phyloP scores from a whole-genome alignment of 2,329 filamentous ascomycete genomes.

The Monosporascus sp. region DNA sequence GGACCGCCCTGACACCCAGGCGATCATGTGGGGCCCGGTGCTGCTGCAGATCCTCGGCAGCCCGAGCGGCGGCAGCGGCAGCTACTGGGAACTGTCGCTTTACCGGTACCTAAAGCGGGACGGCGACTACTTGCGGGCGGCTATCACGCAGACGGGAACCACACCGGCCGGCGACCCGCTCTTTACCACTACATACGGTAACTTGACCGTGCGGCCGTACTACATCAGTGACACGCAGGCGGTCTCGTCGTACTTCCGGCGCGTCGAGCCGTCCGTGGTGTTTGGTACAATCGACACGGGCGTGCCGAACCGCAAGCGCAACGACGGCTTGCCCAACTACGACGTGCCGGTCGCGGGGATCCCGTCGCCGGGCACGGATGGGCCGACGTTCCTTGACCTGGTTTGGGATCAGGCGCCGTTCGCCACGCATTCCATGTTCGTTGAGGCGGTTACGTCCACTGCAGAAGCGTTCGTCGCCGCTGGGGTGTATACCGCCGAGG shows the following conservation, averaged over 20 bases:
- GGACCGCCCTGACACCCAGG: constrained; percentile 28
- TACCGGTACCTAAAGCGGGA: constrained; percentile 25
- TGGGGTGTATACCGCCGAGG: constrained; percentile 17
- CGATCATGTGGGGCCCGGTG: constrained; percentile 26
- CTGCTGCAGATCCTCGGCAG: constrained; percentile 24
- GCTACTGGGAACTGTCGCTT: constrained; percentile 23
- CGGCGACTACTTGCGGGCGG: constrained; percentile 23
- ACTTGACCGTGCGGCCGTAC: constrained; percentile 22
- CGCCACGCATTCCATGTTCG: constrained; percentile 17
- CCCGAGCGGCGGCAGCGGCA: constrained; percentile 13
- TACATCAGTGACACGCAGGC: constrained; percentile 24
- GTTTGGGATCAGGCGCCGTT: constrained; percentile 29
- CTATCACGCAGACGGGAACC: constrained; percentile 14
- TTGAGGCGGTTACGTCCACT: constrained; percentile 14
- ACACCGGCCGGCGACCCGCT: constrained; percentile 20
- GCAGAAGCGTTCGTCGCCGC: constrained; percentile 19
- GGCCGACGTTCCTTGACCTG: constrained; percentile 27
- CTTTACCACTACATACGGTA: constrained; percentile 14
- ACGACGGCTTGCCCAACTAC: constrained; percentile 24
- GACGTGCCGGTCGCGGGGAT: constrained; percentile 26
- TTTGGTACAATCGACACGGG: constrained; percentile 22
- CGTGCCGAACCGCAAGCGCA: constrained; percentile 25
- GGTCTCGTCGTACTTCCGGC: constrained; percentile 27
- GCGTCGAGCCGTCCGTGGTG: constrained; percentile 23
- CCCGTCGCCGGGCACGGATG: constrained; percentile 23